Evolutionary conservation across 169 alveolate species (phyloP).

Genomic region (Sarcocystis neurona): DNA sequence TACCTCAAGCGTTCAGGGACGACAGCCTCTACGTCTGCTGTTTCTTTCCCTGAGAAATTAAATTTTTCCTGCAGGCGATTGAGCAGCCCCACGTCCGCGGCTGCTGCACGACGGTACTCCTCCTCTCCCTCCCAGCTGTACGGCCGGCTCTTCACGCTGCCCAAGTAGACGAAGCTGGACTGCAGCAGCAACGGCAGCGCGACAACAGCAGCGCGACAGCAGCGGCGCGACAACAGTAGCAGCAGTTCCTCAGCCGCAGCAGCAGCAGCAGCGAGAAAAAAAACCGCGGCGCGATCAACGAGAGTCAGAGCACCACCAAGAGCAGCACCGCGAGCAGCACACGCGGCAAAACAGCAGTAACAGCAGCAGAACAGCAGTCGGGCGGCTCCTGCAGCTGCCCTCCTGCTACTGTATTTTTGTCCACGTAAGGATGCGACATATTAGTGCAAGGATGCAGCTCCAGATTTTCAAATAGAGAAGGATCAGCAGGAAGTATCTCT

Average conservation of each 20-base stretch:
- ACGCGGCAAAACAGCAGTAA: no score
- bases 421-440: no score
- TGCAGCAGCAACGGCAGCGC: background rate
- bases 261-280: background rate
- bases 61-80: background rate
- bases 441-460: no score
- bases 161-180: background rate
- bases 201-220: background rate
- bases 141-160: conserved; percentile 10
- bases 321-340: background rate
- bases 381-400: no score
- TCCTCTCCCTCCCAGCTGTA: conserved; percentile 13
- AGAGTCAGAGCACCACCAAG: background rate
- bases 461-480: no score
- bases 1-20: background rate
- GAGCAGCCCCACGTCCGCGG: background rate
- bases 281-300: background rate
- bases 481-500: no score
- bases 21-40: background rate
- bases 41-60: conserved; percentile 19
- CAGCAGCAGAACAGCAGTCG: no score
- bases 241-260: background rate
- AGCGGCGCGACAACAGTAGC: background rate
- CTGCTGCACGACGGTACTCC: background rate
- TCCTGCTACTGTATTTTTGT: no score